These are phyloP conservation scores for Thalassiosira mediterranea DNA, from an alignment of 352 stramenopile genomes.

Conservation along the genomic window DNA sequence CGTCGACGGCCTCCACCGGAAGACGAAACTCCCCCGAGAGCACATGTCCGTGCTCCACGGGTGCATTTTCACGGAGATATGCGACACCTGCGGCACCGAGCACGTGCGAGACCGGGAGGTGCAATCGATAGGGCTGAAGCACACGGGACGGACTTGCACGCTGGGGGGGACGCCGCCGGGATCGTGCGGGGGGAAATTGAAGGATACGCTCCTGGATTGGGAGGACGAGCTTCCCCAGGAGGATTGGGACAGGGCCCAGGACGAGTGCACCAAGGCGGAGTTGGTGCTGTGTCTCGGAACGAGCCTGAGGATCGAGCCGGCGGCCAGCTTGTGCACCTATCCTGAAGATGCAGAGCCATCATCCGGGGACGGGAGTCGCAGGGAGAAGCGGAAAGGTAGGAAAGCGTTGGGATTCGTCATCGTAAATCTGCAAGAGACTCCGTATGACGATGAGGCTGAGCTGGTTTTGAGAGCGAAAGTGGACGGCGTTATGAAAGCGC, in stretches of 20 bases:
- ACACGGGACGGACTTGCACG: constrained; percentile 74
- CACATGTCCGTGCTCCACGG: constrained; percentile 78
- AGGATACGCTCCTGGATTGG: constrained; percentile 85
- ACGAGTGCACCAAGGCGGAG: constrained; percentile 67
- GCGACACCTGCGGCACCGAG: constrained; percentile 68
- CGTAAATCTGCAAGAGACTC: constrained; percentile 85
- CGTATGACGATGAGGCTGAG: constrained; percentile 74
- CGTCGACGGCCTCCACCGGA: constrained; percentile 84
- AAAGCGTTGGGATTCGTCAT: constrained; percentile 75
- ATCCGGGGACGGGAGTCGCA: not conserved
- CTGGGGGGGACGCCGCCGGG: constrained; percentile 14
- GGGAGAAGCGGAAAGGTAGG: constrained; percentile 17
- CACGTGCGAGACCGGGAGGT: constrained; percentile 78
- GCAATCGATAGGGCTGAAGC: constrained; percentile 75
- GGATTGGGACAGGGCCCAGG: constrained; percentile 62
- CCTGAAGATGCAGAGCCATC: not conserved
- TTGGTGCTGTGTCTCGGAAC: constrained; percentile 83
- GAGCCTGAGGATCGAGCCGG: constrained; percentile 83
- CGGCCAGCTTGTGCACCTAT: constrained; percentile 65
- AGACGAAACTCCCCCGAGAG: constrained; percentile 66
- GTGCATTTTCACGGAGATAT: constrained; percentile 84
- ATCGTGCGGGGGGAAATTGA: constrained; percentile 57
- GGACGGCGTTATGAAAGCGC: constrained; percentile 79
- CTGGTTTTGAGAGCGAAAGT: constrained; percentile 77
- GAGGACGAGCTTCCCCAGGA: constrained; percentile 79